Evolutionary conservation across 2,329 filamentous ascomycete species (phyloP), one percentile per base, ranked within the genome.

Genomic region (Aspergillus aculeatinus): DNA sequence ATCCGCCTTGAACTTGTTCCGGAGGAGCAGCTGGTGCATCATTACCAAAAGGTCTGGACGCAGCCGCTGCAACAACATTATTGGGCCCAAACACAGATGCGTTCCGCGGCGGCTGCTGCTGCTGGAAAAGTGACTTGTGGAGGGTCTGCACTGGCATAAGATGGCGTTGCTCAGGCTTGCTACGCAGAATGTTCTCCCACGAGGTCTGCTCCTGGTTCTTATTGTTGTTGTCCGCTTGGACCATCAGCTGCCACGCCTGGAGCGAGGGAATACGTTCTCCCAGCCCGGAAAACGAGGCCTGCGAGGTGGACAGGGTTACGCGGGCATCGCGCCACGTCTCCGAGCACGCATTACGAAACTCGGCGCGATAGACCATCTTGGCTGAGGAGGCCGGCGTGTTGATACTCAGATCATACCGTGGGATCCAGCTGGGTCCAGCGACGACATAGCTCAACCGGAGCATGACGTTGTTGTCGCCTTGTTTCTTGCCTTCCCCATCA

Each of bases 311-410:
- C 5, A 89, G 80, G 0, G 81, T 81, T 42, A 89, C 74, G 62
- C 82, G 84, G 70, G 84, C 83, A 72, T 84, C 82, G 31, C 76
- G 77, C 87, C 87, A 89, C 0, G 82, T 84, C 74, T 89, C 87
- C 0, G 83, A 85, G 0, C 85, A 88, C 54, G 77, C 77, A 73
- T 89, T 89, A 59, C 80, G 82, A 55, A 89, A 81, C 63, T 83
- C 81, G 1, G 87, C 86, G 57, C 87, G 84, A 69, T 89, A 89
- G 66, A 81, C 82, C 14, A 89, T 77, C 4, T 74, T 74, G 1
- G 80, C 85, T 0, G 81, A 80, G 52, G 80, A 81, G 21, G 73
- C 78, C 0, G 82, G 80, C 1, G 86, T 87, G 12, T 80, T 84
- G n/a, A 89, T 78, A 55, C 81, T 81, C 44, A 89, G 73, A 65